Conservation (phyloP, 345 rosid genomes). For the Trapa bicornis region DNA sequence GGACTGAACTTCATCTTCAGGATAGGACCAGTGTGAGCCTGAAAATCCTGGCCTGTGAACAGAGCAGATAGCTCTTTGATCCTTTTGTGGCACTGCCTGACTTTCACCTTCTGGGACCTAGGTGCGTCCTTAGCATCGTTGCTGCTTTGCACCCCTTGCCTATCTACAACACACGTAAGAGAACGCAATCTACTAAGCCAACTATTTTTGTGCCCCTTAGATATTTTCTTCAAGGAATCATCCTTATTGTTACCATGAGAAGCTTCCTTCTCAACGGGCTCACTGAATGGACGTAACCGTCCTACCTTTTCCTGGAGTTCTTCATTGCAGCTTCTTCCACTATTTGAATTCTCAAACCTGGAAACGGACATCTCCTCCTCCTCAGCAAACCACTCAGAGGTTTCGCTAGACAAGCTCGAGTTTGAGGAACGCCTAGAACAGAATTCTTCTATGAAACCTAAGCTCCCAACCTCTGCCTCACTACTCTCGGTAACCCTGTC, state of each 20-base stretch:
- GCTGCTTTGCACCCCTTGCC: constrained; percentile 23
- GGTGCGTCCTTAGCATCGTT: constrained; percentile 16
- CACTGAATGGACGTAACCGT: constrained; percentile 15
- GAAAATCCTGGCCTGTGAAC: constrained; percentile 56
- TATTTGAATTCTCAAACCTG: not conserved
- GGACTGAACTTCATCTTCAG: constrained; percentile 73
- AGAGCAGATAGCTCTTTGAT: constrained; percentile 66
- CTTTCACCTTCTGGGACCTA: constrained; percentile 56
- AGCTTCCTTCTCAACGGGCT: constrained; percentile 7
- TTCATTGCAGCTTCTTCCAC: not conserved
- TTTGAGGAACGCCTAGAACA: constrained; percentile 31
- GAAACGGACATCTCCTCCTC: constrained; percentile 3
- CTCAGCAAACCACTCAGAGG: constrained; percentile 26
- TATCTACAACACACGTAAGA: constrained; percentile 39
- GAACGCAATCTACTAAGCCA: constrained; percentile 58
- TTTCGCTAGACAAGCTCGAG: constrained; percentile 28
- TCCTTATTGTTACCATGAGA: constrained; percentile 15
- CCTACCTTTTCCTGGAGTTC: not conserved
- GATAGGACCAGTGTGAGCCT: constrained; percentile 62
- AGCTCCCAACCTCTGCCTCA: constrained; percentile 39
- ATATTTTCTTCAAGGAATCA: constrained; percentile 13
- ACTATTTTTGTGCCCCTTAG: constrained; percentile 35
- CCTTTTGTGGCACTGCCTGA: constrained; percentile 42
- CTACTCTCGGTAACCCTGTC: constrained; percentile 28
- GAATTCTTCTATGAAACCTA: constrained; percentile 33